Percentiles rank a stretch among this genome's conserved stretches.
These are phyloP conservation scores for Syzygium jambos DNA, from an alignment of 345 rosid species.

Conservation along the genomic window DNA sequence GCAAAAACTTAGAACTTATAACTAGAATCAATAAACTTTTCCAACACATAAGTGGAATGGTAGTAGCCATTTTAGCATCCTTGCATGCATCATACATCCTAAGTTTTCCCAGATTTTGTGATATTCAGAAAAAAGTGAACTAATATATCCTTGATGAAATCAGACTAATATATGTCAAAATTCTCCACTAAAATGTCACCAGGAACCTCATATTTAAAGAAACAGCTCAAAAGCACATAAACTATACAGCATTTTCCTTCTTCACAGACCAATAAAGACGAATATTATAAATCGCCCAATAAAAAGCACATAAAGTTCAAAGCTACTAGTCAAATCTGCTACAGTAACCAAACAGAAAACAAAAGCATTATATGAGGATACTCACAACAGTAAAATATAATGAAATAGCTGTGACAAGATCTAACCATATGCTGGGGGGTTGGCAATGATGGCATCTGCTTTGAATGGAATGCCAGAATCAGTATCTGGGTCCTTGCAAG, in stretches of 20 bases:
- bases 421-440: constrained; percentile 97
- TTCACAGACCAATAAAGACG: background rate
- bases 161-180: background rate
- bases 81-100: background rate
- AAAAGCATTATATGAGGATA: background rate
- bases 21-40: background rate
- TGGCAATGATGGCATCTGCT: constrained; percentile 98
- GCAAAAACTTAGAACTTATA: background rate
- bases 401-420: background rate
- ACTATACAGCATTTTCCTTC: background rate
- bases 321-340: background rate
- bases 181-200: background rate
- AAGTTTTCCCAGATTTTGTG: background rate
- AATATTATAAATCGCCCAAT: background rate
- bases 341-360: background rate
- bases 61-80: background rate
- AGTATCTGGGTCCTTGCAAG: constrained; percentile 86
- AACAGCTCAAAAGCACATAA: background rate
- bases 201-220: background rate
- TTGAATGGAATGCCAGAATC: constrained; percentile 78
- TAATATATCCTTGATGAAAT: background rate
- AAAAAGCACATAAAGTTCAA: background rate
- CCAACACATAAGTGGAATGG: background rate
- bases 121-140: background rate
- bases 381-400: background rate